Base-by-base conservation (phyloP, 129 eudicot species). In the Deinandra increscens region DNA sequence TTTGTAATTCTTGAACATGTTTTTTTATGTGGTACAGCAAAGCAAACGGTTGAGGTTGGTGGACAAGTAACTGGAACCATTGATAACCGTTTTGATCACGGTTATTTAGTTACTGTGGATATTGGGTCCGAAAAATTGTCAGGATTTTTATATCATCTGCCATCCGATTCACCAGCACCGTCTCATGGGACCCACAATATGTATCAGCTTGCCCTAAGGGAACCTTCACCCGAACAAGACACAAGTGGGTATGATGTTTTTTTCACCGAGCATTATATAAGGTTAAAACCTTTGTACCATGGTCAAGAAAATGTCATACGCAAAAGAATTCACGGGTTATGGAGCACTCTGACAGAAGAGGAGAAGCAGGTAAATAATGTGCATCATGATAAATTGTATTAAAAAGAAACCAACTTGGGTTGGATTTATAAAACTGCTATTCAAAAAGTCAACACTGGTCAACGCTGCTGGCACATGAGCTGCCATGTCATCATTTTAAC, bases 141-240 rank as follows among this genome's bases (percentile, higher is more conserved):
- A 44, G 98, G 98, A 4, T 91, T 93, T 77, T 82, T 93, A 6
- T 93, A 93, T 81, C 98, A 93, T 76, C 53, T 73, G 54, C 92
- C 96, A 46, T 59, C 60, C 14, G 60, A 64, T 79, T 60, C 75
- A 36, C 63, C 77, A 55, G 76, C 70, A 7, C 69, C 82, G 41
- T 81, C 76, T 59, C 84, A 73, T 20, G 73, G 84, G 58, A 79
- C 43, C 68, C 75, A 80, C 64, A 83, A 84, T 68, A 87, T 83
- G 66, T 75, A 78, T 41, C 86, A 85, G 70, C 75, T 79, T 73
- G 81, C 81, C 9, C 20, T 80, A 44, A 60, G 69, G 77, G 97
- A 93, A 66, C 86, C 98, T 14, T 75, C 89, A 65, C 84, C 87
- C 20, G 84, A 85, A 73, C 80, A 72, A 45, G 87, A 82, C 51